Evolutionary conservation across 2,329 filamentous ascomycete genomes (phyloP).

Genomic region (Pseudogymnoascus sp.): DNA sequence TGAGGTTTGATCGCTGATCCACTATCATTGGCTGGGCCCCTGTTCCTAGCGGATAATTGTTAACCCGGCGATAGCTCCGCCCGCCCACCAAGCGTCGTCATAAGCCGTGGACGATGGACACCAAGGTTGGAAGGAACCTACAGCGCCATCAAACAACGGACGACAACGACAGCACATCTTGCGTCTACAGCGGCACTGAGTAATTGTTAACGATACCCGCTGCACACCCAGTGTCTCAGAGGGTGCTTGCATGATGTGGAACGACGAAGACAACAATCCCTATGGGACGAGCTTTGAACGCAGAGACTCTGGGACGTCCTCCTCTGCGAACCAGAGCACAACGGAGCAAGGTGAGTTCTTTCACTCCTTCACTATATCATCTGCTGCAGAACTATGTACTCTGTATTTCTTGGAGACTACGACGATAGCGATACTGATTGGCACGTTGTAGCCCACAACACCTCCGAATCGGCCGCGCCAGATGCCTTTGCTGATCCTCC

Average conservation of each 20-base stretch:
- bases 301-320: constrained; percentile 69
- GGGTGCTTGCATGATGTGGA: constrained; percentile 65
- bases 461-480: constrained; percentile 61
- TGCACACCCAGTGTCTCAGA: neutral
- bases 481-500: constrained; percentile 46
- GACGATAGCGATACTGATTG: constrained; percentile 36
- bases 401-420: constrained; percentile 29
- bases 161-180: neutral
- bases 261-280: constrained; percentile 98
- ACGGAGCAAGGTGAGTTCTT: constrained; percentile 45
- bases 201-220: neutral
- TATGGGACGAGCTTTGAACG: constrained; percentile 87
- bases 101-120: neutral
- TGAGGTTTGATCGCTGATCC: constrained; percentile 1
- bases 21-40: constrained; percentile 1
- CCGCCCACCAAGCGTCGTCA: constrained; percentile 5
- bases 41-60: constrained; percentile 3
- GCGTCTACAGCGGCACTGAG: neutral
- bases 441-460: constrained; percentile 44
- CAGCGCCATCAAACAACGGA: constrained; percentile 1
- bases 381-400: constrained; percentile 30
- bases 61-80: neutral
- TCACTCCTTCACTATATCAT: constrained; percentile 10
- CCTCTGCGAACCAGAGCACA: constrained; percentile 55
- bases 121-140: constrained; percentile 1